Conservation (phyloP, 2,329 filamentous ascomycete genomes). For the Pseudopyrenochaeta lycopersici region DNA sequence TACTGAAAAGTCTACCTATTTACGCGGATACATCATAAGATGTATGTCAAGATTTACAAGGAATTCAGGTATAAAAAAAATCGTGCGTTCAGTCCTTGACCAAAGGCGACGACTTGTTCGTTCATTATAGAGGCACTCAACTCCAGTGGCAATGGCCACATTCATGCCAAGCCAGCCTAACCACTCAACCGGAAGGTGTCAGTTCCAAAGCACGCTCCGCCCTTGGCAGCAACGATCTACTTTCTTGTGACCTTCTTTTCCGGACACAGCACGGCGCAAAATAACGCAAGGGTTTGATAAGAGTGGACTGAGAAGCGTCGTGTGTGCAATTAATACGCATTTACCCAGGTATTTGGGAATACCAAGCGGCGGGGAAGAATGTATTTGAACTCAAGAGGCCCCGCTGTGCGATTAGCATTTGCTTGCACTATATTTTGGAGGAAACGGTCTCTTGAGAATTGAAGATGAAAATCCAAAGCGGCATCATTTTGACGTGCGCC, state of each 20-base stretch:
- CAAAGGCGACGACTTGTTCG: too few relatives aligned
- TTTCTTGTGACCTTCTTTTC: slow-evolving; percentile 45
- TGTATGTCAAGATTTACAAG: too few relatives aligned
- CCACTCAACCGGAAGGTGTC: slow-evolving; percentile 41
- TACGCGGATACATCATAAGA: too few relatives aligned
- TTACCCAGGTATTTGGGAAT: slow-evolving; percentile 16
- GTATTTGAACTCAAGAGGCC: slow-evolving; percentile 24
- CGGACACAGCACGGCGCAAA: slow-evolving; percentile 31
- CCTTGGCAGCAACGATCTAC: slow-evolving; percentile 37
- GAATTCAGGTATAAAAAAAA: too few relatives aligned
- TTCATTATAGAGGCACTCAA: too few relatives aligned
- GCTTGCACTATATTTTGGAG: background rate
- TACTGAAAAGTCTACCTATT: too few relatives aligned
- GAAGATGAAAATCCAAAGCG: slow-evolving; percentile 40
- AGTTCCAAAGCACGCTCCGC: slow-evolving; percentile 14
- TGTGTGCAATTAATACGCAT: slow-evolving; percentile 22
- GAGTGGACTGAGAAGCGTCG: slow-evolving; percentile 22
- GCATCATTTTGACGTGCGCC: slow-evolving; percentile 33
- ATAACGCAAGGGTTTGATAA: slow-evolving; percentile 25
- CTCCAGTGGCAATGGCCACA: slow-evolving; percentile 3
- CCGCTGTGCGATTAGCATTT: slow-evolving; percentile 3
- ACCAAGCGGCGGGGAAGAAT: slow-evolving; percentile 6
- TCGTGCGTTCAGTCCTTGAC: too few relatives aligned
- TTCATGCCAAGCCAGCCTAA: slow-evolving; percentile 31
- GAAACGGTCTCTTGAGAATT: background rate